phyloP scores from a whole-genome alignment of 192 early-diverging fungal species.

The Kickxella alabastrina region DNA sequence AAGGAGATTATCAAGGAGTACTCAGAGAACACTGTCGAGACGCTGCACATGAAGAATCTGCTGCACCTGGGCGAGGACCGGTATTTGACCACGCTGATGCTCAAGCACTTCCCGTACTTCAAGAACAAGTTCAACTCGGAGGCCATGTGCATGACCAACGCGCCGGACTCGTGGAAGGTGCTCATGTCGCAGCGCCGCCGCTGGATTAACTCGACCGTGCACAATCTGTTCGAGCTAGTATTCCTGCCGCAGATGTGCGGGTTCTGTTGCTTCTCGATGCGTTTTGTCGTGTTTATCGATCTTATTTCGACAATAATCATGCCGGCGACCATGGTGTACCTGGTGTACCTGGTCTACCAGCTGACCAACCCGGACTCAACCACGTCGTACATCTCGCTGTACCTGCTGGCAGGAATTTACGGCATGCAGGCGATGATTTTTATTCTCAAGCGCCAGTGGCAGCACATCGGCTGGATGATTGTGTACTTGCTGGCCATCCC shows the following conservation, averaged over 20 bases:
- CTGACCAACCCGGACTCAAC: constrained; percentile 54
- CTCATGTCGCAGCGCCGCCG: constrained; percentile 95
- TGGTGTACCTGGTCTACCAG: constrained; percentile 78
- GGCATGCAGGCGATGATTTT: constrained; percentile 88
- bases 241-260: constrained; percentile 93
- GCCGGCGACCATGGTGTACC: constrained; percentile 87
- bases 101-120: constrained; percentile 97
- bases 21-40: constrained; percentile 88
- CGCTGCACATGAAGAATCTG: constrained; percentile 97
- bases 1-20: constrained; percentile 86
- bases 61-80: constrained; percentile 97
- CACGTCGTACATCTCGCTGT: constrained; percentile 74
- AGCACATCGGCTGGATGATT: constrained; percentile 96
- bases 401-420: constrained; percentile 83
- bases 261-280: constrained; percentile 98
- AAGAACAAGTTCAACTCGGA: constrained; percentile 91
- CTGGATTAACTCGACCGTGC: constrained; percentile 99
- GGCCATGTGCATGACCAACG: constrained; percentile 87
- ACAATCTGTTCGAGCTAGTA: constrained; percentile 93
- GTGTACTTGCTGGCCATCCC: constrained; percentile 90
- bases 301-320: constrained; percentile 88
- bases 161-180: constrained; percentile 90
- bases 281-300: constrained; percentile 94
- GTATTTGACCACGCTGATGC: constrained; percentile 87
- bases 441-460: constrained; percentile 82